Evolutionary conservation across 305 asterid genomes (phyloP).

Genomic region (Fraxinus latifolia): DNA sequence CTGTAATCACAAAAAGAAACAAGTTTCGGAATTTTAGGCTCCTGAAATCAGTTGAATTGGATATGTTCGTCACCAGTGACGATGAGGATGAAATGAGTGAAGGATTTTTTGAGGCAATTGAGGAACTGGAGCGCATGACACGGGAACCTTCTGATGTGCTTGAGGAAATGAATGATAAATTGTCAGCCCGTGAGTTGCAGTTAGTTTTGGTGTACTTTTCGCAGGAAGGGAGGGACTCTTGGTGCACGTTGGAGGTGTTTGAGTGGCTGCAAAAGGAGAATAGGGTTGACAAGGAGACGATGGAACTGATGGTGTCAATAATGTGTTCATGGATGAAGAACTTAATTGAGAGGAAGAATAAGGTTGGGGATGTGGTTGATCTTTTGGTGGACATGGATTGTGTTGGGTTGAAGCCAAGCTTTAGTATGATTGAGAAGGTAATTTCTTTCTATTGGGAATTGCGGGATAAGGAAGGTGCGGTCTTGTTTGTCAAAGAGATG

Average conservation of each 20-base stretch:
- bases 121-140: slow-evolving; percentile 84
- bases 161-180: slow-evolving; percentile 72
- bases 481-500: slow-evolving; percentile 73
- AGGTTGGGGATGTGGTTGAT: slow-evolving; percentile 68
- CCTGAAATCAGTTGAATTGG: slow-evolving; percentile 66
- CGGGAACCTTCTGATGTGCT: slow-evolving; percentile 93
- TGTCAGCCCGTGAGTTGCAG: slow-evolving; percentile 82
- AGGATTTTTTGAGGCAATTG: slow-evolving; percentile 86
- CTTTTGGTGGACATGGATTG: slow-evolving; percentile 94
- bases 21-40: slow-evolving; percentile 29
- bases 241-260: slow-evolving; percentile 94
- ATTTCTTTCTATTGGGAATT: slow-evolving; percentile 87
- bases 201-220: slow-evolving; percentile 81
- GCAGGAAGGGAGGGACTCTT: slow-evolving; percentile 94
- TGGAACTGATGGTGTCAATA: slow-evolving; percentile 93
- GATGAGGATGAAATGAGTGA: slow-evolving; percentile 85
- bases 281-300: slow-evolving; percentile 83
- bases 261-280: slow-evolving; percentile 97
- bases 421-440: slow-evolving; percentile 90
- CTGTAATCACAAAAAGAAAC: slow-evolving; percentile 24
- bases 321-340: slow-evolving; percentile 92
- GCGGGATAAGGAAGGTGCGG: slow-evolving; percentile 53
- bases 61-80: slow-evolving; percentile 64
- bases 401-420: slow-evolving; percentile 73
- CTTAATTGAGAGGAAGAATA: slow-evolving; percentile 64